phyloP scores from a whole-genome alignment of 805 yeast genomes.

The Kodamaea fukazawae region DNA sequence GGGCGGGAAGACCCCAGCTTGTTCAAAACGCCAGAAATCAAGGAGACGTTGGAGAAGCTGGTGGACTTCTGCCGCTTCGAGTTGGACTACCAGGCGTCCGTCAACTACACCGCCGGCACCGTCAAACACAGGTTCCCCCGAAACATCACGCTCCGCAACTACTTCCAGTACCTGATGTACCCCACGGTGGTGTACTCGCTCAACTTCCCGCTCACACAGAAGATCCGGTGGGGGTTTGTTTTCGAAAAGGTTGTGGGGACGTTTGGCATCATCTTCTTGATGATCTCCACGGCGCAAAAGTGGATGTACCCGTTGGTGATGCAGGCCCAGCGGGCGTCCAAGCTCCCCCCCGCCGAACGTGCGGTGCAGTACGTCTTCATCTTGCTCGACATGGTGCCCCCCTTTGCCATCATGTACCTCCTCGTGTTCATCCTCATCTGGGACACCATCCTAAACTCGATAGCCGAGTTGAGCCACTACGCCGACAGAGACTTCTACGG shows the following conservation, averaged over 20 bases:
- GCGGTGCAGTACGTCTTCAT: slow-evolving; percentile 52
- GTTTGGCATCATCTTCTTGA: slow-evolving; percentile 79
- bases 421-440: slow-evolving; percentile 86
- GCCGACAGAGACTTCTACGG: slow-evolving; percentile 94
- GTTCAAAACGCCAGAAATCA: neutral
- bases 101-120: slow-evolving; percentile 7
- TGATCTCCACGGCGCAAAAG: slow-evolving; percentile 78
- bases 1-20: slow-evolving; percentile 9
- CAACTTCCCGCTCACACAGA: slow-evolving; percentile 72
- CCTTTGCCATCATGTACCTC: slow-evolving; percentile 72
- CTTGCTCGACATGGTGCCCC: slow-evolving; percentile 72
- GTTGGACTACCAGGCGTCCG: slow-evolving; percentile 53
- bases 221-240: slow-evolving; percentile 68
- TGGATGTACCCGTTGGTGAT: slow-evolving; percentile 71
- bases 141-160: slow-evolving; percentile 64
- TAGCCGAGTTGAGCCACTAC: slow-evolving; percentile 83
- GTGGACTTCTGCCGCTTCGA: slow-evolving; percentile 72
- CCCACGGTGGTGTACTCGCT: slow-evolving; percentile 87
- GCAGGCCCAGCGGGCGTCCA: slow-evolving; percentile 53
- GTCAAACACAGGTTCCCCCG: slow-evolving; percentile 55
- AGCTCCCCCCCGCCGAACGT: slow-evolving; percentile 46
- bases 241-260: slow-evolving; percentile 70
- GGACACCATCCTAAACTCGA: slow-evolving; percentile 87
- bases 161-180: slow-evolving; percentile 76
- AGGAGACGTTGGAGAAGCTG: slow-evolving; percentile 35